Percentiles rank a stretch among this genome's conserved stretches.
Evolutionary conservation across 1,284 basidiomycete species (phyloP).

Genomic region (Leccinum variabile): DNA sequence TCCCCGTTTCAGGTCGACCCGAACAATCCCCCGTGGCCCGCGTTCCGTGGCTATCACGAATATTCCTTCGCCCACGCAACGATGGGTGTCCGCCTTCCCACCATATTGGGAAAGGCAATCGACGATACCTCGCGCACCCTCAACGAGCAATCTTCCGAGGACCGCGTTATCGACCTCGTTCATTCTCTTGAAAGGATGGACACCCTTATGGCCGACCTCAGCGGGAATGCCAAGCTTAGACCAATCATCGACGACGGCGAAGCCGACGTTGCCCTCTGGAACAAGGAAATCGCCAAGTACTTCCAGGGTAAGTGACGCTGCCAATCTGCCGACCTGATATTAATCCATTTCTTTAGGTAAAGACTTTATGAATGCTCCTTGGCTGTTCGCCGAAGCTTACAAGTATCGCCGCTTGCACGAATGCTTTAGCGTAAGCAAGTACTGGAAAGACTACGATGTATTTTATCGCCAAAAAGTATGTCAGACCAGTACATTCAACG

Average conservation of each 20-base stretch:
- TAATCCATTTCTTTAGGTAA: slow-evolving; percentile 53
- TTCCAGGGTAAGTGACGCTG: slow-evolving; percentile 68
- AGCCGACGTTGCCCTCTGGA: slow-evolving; percentile 95
- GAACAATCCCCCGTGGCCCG: slow-evolving; percentile 97
- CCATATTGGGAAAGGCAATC: slow-evolving; percentile 94
- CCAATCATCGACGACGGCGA: slow-evolving; percentile 93
- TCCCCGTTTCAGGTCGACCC: slow-evolving; percentile 62
- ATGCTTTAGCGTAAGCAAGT: slow-evolving; percentile 92
- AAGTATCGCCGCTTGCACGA: slow-evolving; percentile 96
- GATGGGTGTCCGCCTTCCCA: slow-evolving; percentile 93
- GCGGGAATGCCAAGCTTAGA: slow-evolving; percentile 75
- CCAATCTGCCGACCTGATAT: neutral
- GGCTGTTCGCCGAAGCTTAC: slow-evolving; percentile 97
- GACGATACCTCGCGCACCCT: slow-evolving; percentile 90
- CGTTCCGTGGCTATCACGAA: slow-evolving; percentile 92
- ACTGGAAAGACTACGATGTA: slow-evolving; percentile 88
- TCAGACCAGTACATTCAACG: neutral
- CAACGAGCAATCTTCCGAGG: slow-evolving; percentile 85
- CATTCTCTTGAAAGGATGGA: slow-evolving; percentile 88
- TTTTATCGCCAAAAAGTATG: slow-evolving; percentile 88
- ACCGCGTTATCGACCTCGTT: slow-evolving; percentile 83
- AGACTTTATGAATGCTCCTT: slow-evolving; percentile 95
- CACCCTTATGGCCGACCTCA: slow-evolving; percentile 78
- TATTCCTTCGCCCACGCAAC: slow-evolving; percentile 94
- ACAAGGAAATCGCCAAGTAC: slow-evolving; percentile 92